These are phyloP conservation scores for Hygrophila difformis DNA, from an alignment of 257 asterid genomes.

Conservation along the genomic window DNA sequence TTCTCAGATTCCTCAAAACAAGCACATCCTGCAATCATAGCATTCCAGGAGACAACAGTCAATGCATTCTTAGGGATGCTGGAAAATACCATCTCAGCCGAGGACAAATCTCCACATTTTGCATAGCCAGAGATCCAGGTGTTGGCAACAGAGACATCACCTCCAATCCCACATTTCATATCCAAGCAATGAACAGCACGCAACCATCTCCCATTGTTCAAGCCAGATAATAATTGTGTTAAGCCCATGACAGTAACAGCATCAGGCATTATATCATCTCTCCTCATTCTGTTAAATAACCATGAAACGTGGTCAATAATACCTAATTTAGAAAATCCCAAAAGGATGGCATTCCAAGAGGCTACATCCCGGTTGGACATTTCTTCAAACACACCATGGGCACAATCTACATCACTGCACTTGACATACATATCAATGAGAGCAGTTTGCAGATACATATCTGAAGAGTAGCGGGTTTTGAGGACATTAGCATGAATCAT, in stretches of 20 bases:
- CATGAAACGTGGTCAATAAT: constrained; percentile 20
- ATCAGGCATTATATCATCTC: constrained; percentile 21
- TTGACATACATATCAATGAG: constrained; percentile 49
- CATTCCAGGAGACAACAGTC: constrained; percentile 64
- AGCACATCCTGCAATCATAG: constrained; percentile 50
- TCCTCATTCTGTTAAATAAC: constrained; percentile 42
- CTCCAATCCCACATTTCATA: constrained; percentile 31
- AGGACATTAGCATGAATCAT: constrained; percentile 34
- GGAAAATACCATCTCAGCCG: constrained; percentile 34
- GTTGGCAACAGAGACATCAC: constrained; percentile 36
- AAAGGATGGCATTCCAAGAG: constrained; percentile 57
- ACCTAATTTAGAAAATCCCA: constrained; percentile 40
- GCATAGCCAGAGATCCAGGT: constrained; percentile 47
- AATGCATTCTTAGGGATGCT: constrained; percentile 22
- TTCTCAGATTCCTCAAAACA: constrained; percentile 31
- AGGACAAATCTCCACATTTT: constrained; percentile 26
- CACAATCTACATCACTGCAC: constrained; percentile 32
- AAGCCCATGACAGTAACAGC: constrained; percentile 35
- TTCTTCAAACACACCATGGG: constrained; percentile 51
- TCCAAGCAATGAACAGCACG: constrained; percentile 47
- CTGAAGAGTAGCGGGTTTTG: constrained; percentile 31
- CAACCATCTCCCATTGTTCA: constrained; percentile 26
- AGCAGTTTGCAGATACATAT: constrained; percentile 54
- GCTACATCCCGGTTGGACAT: constrained; percentile 50
- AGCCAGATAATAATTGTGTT: constrained; percentile 37